A percentile compares a stretch with the other conserved stretches of the same genome.
Conservation (phyloP, 129 eudicot species). For the Chrysanthemum lavandulifolium region DNA sequence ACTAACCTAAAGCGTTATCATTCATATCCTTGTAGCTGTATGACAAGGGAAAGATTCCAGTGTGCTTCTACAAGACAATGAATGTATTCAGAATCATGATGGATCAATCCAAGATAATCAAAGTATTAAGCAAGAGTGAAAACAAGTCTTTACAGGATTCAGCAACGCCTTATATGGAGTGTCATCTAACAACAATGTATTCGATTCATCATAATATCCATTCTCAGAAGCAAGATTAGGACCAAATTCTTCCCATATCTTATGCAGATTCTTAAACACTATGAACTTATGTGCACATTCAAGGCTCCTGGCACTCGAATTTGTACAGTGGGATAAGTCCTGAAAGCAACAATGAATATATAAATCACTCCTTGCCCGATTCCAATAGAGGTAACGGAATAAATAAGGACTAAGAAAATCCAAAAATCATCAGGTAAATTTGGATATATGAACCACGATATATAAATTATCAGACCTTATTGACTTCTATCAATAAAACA, state of each 20-base stretch:
- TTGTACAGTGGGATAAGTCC: slow-evolving; percentile 64
- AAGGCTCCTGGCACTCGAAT: slow-evolving; percentile 53
- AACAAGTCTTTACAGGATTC: slow-evolving; percentile 70
- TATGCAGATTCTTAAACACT: slow-evolving; percentile 66
- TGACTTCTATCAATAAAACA: neutral
- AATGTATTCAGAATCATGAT: neutral
- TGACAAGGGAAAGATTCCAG: slow-evolving; percentile 73
- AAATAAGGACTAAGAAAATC: neutral
- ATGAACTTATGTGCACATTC: slow-evolving; percentile 65
- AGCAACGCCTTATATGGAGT: slow-evolving; percentile 90
- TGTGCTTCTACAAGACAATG: slow-evolving; percentile 49
- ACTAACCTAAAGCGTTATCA: slow-evolving; percentile 76
- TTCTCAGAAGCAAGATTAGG: slow-evolving; percentile 49
- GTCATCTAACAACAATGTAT: slow-evolving; percentile 85
- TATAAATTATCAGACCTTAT: slow-evolving; percentile 12
- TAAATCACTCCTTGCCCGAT: slow-evolving; percentile 2
- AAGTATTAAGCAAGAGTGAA: neutral
- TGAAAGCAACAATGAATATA: slow-evolving; percentile 31
- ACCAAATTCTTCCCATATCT: slow-evolving; percentile 58
- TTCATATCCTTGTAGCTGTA: slow-evolving; percentile 47
- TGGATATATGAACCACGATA: neutral
- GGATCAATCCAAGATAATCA: neutral
- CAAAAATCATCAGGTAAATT: neutral
- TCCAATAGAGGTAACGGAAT: neutral
- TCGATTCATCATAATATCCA: slow-evolving; percentile 66